Evolutionary conservation across 2,329 filamentous ascomycete genomes (phyloP).

Genomic region (Aschersonia sp.): DNA sequence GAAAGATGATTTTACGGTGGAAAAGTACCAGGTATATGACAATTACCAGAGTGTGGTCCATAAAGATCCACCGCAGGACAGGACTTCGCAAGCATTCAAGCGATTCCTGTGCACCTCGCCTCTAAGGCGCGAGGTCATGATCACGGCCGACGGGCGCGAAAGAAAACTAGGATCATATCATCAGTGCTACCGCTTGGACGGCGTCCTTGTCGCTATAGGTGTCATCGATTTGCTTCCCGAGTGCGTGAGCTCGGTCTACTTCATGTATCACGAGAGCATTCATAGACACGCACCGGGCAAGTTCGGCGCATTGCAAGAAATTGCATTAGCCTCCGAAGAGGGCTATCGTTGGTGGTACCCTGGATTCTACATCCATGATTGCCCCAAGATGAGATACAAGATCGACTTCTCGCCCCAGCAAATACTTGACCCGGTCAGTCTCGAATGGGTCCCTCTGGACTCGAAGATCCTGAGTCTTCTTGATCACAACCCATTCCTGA

Average conservation of each 20-base stretch:
- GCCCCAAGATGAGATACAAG: slow-evolving; percentile 77
- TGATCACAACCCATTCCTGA: slow-evolving; percentile 42
- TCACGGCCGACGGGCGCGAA: slow-evolving; percentile 32
- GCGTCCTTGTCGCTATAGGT: slow-evolving; percentile 58
- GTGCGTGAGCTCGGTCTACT: slow-evolving; percentile 70
- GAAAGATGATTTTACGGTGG: slow-evolving; percentile 53
- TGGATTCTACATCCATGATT: slow-evolving; percentile 70
- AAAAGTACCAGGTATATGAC: slow-evolving; percentile 59
- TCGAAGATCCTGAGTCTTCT: slow-evolving; percentile 31
- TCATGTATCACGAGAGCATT: slow-evolving; percentile 66
- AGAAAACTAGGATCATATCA: slow-evolving; percentile 59
- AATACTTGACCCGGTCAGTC: slow-evolving; percentile 54
- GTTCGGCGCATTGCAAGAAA: slow-evolving; percentile 59
- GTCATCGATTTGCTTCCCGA: slow-evolving; percentile 66
- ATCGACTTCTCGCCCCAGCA: slow-evolving; percentile 63
- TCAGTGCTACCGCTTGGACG: slow-evolving; percentile 70
- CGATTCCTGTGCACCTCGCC: slow-evolving; percentile 65
- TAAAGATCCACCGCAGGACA: slow-evolving; percentile 45
- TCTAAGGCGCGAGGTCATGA: slow-evolving; percentile 31
- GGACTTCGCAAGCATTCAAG: slow-evolving; percentile 47
- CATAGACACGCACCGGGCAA: slow-evolving; percentile 60
- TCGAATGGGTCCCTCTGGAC: slow-evolving; percentile 48
- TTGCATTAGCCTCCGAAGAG: slow-evolving; percentile 51
- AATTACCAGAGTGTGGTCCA: slow-evolving; percentile 68
- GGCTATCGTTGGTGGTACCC: slow-evolving; percentile 68